Percentiles rank a stretch among this genome's conserved stretches.
Conservation (phyloP, 306 rosid species). For the Glycyrrhiza uralensis region DNA sequence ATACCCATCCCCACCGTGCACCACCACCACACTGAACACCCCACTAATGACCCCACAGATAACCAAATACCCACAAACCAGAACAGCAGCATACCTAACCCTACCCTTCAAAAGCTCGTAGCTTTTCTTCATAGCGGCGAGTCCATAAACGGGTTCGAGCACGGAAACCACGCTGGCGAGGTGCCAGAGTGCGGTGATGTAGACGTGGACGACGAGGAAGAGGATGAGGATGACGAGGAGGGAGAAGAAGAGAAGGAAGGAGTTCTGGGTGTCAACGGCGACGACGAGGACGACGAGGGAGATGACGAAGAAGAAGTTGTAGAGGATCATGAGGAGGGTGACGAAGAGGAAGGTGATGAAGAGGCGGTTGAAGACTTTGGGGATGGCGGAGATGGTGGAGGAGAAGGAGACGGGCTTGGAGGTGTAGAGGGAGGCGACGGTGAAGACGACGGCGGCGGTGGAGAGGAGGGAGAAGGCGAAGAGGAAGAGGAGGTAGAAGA, state of each 20-base stretch:
- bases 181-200: constrained; percentile 89
- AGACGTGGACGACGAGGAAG: constrained; percentile 68
- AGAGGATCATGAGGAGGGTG: constrained; percentile 62
- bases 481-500: constrained; percentile 84
- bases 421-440: constrained; percentile 90
- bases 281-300: constrained; percentile 45
- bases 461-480: constrained; percentile 91
- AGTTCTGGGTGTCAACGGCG: constrained; percentile 52
- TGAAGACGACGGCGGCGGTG: constrained; percentile 94
- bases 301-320: constrained; percentile 51
- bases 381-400: constrained; percentile 73
- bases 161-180: constrained; percentile 92
- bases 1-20: constrained; percentile 58
- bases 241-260: constrained; percentile 34
- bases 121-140: constrained; percentile 83
- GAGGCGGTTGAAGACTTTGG: constrained; percentile 76
- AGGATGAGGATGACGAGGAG: constrained; percentile 32
- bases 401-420: constrained; percentile 77
- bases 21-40: constrained; percentile 66
- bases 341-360: constrained; percentile 87
- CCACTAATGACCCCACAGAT: constrained; percentile 50
- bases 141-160: constrained; percentile 72
- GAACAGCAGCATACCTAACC: constrained; percentile 44
- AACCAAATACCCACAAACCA: constrained; percentile 56
- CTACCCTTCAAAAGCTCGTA: constrained; percentile 74